These are phyloP conservation scores for Colletotrichum sp. DNA, from an alignment of 2,329 filamentous ascomycete species.

Conservation along the genomic window DNA sequence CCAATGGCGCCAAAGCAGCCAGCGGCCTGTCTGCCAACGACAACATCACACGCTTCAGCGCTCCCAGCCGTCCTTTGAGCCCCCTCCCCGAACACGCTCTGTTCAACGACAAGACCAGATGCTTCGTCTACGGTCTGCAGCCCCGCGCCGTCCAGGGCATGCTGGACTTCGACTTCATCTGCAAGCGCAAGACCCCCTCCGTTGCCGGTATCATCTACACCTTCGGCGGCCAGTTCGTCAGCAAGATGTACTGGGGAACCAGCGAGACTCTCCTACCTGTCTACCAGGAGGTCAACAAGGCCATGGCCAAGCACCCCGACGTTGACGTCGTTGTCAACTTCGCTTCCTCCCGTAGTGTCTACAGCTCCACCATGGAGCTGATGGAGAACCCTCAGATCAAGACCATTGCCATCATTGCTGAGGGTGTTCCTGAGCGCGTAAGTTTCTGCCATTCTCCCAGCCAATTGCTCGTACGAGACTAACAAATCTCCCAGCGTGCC, in stretches of 20 bases:
- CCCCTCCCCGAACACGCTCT: constrained; percentile 87
- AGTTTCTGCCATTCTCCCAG: constrained; percentile 39
- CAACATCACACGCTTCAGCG: constrained; percentile 96
- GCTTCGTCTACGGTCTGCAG: constrained; percentile 99
- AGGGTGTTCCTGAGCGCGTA: constrained; percentile 98
- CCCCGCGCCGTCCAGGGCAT: constrained; percentile 90
- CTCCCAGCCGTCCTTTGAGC: constrained; percentile 90
- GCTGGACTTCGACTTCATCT: constrained; percentile 99
- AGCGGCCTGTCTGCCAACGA: constrained; percentile 80
- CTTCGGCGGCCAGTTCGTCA: constrained; percentile 99
- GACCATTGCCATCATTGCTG: constrained; percentile 98
- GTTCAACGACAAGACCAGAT: constrained; percentile 99
- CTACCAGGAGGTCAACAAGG: constrained; percentile 93
- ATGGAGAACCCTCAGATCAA: constrained; percentile 98
- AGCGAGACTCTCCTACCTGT: constrained; percentile 98
- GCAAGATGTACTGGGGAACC: constrained; percentile 99
- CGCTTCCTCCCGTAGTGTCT: constrained; percentile 97
- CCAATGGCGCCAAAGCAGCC: constrained; percentile 53
- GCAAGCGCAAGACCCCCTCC: constrained; percentile 95
- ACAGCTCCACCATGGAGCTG: constrained; percentile 97
- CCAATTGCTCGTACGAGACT: constrained; percentile 4
- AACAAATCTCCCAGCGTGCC: constrained; percentile 68
- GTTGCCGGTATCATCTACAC: constrained; percentile 99
- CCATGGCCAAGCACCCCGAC: constrained; percentile 93
- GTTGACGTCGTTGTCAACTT: constrained; percentile 99